Conservation (phyloP, 1,139 yeast species). For the Entelexis sorbosivorans region DNA sequence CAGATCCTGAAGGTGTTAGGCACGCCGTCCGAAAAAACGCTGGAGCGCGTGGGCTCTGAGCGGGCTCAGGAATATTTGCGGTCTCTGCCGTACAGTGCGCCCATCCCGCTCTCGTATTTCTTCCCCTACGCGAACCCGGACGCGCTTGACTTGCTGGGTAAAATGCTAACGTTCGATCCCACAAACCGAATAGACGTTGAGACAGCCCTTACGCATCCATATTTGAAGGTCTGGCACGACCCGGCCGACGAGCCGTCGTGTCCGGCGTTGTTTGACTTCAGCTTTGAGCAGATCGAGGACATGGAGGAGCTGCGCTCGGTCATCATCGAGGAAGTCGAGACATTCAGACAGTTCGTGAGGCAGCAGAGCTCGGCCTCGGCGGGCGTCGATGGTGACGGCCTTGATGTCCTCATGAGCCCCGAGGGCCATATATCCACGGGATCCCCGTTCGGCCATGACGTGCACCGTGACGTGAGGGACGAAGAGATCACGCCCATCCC, state of each 20-base stretch:
- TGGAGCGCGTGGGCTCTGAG: conserved; percentile 72
- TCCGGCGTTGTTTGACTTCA: conserved; percentile 70
- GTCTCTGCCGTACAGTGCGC: conserved; percentile 72
- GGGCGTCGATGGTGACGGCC: background rate
- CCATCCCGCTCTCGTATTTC: conserved; percentile 58
- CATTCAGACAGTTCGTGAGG: conserved; percentile 67
- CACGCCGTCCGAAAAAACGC: conserved; percentile 77
- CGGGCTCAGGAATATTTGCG: conserved; percentile 90
- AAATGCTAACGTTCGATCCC: conserved; percentile 83
- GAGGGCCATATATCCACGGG: background rate
- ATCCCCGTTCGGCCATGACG: conserved; percentile 1
- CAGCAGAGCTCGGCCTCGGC: conserved; percentile 36
- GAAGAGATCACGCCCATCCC: conserved; percentile 17
- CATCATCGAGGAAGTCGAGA: conserved; percentile 70
- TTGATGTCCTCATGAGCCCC: background rate
- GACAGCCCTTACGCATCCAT: conserved; percentile 82
- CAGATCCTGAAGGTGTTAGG: conserved; percentile 79
- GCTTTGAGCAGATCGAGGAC: conserved; percentile 81
- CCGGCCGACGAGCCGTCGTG: conserved; percentile 90
- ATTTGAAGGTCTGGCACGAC: conserved; percentile 89
- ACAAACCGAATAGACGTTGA: conserved; percentile 75
- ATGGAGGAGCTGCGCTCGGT: conserved; percentile 62
- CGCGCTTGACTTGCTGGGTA: conserved; percentile 71
- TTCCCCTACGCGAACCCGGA: conserved; percentile 81
- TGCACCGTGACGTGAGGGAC: conserved; percentile 4